phyloP scores from a whole-genome alignment of 2,329 filamentous ascomycete genomes.

The Coniochaeta hoffmannii region DNA sequence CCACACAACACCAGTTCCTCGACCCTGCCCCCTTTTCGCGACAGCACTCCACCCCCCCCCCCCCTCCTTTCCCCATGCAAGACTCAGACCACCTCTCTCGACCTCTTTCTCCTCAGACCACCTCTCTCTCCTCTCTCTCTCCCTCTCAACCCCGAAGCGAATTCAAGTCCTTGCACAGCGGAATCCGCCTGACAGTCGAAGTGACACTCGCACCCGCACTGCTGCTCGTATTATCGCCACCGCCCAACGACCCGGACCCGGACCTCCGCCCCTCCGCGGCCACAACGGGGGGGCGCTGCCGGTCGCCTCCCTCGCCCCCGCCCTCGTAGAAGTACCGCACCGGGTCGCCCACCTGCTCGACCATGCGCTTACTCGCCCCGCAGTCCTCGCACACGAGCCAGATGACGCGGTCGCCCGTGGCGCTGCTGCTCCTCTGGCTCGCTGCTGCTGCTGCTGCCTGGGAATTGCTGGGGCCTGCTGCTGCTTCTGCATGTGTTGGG shows the following conservation, averaged over 20 bases:
- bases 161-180: not conserved
- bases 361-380: conserved; percentile 3
- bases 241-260: not conserved
- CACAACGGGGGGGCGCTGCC: too few relatives aligned
- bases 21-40: too few relatives aligned
- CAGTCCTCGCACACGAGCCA: conserved; percentile 6
- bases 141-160: not conserved
- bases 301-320: not conserved
- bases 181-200: not conserved
- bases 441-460: not conserved
- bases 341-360: conserved; percentile 4
- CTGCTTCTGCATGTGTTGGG: not conserved
- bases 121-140: not conserved
- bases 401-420: conserved; percentile 1
- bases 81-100: not conserved
- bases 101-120: not conserved
- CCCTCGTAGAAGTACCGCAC: conserved; percentile 5
- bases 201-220: not conserved
- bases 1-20: too few relatives aligned
- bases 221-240: not conserved
- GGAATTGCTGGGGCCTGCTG: not conserved
- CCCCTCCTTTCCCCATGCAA: too few relatives aligned
- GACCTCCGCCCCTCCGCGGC: not conserved
- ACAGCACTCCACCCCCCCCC: too few relatives aligned
- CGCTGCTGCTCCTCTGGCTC: not conserved